Base-by-base conservation (phyloP, 768 basidiomycete species). In the Boletus reticuloceps region DNA sequence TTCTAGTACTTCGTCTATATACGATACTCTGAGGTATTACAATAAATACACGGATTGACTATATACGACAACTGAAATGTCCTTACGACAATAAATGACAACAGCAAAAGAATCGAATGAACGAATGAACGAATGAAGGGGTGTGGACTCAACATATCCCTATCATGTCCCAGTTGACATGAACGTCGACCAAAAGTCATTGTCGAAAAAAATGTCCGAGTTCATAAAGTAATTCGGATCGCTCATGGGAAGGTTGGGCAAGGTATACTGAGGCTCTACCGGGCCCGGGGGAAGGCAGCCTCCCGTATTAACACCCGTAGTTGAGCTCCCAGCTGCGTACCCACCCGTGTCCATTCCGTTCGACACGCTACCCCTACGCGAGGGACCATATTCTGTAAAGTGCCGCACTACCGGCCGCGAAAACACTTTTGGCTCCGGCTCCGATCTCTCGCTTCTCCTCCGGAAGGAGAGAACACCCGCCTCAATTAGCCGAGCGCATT, bases 171-270 rank as follows among this genome's bases (percentile, higher is more conserved):
- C 57, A 52, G 45, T 40, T 53, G 13, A 54, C 67, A 78, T 67
- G 39, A 78, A 78, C 7, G 74, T 72, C 20, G 71, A 64, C 77
- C 77, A 78, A 56, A 78, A 79, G 10, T 72, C 70, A 27, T 71
- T 66, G 53, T 79, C 77, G 40, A 75, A 67, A 53, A 79, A 74
- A 46, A 76, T 61, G 53, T 79, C 74, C 22, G 75, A 67, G 39
- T 59, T 62, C 59, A 69, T 64, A 46, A 73, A 73, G 44, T 66
- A 73, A 43, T 54, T 70, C 1, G 66, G 61, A 37, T 71, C 70
- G 38, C 50, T 60, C 59, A 67, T 58, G 3, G 66, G 56, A 34
- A 65, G 34, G 17, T 63, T 66, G 11, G 62, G 61, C 25, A 64
- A 69, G 2, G 52, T 45, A 14, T 61, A 62, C 12, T 59, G 69